Conservation (phyloP, 495 filamentous ascomycete genomes). For the Hypoxylon intermedium region DNA sequence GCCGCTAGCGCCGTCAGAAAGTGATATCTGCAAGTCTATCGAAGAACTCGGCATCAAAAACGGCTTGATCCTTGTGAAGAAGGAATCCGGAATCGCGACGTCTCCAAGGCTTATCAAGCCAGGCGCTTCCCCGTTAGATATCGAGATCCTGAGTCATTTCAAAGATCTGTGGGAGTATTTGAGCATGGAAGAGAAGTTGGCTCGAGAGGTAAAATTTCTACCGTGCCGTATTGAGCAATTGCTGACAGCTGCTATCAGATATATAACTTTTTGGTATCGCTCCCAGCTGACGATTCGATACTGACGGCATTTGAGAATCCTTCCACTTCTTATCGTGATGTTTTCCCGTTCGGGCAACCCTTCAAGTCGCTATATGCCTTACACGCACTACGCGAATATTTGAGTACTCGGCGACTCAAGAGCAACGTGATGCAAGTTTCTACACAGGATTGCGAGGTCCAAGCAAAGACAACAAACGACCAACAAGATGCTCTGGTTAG, state of each 20-base stretch:
- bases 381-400: constrained; percentile 63
- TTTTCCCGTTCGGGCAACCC: constrained; percentile 73
- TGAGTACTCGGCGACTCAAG: constrained; percentile 41
- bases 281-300: constrained; percentile 72
- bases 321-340: constrained; percentile 57
- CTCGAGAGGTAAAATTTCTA: constrained; percentile 62
- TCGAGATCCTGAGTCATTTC: constrained; percentile 83
- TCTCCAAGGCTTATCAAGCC: constrained; percentile 45
- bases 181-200: constrained; percentile 73
- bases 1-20: constrained; percentile 55
- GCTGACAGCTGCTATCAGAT: constrained; percentile 60
- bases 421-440: constrained; percentile 48
- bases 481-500: constrained; percentile 43
- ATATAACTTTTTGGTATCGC: constrained; percentile 74
- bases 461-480: constrained; percentile 19
- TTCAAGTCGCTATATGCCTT: constrained; percentile 79
- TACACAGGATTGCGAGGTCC: constrained; percentile 38
- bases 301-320: constrained; percentile 64
- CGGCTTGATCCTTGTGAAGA: constrained; percentile 67
- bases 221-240: neutral
- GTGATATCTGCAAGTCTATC: constrained; percentile 59
- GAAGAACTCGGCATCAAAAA: constrained; percentile 65
- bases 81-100: constrained; percentile 46
- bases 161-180: constrained; percentile 84
- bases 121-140: constrained; percentile 65